These are phyloP conservation scores for Coemansia sp. DNA, from an alignment of 192 early-diverging fungal genomes.

Conservation along the genomic window DNA sequence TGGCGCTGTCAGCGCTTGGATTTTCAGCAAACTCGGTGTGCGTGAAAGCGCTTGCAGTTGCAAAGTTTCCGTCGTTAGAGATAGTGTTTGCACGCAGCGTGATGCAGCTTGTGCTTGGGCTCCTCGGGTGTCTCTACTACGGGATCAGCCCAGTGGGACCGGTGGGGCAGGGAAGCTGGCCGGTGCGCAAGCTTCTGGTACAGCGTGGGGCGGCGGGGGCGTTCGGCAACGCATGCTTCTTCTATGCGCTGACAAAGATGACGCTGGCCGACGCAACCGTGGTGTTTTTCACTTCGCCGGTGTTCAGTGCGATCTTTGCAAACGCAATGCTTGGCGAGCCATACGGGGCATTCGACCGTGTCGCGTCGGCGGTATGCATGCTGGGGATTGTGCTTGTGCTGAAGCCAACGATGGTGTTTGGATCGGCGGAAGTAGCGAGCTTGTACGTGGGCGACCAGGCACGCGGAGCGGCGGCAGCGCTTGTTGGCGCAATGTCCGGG, in stretches of 20 bases:
- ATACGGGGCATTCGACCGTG: conserved; percentile 61
- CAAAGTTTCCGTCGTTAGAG: conserved; percentile 65
- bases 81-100: conserved; percentile 75
- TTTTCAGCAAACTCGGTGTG: conserved; percentile 74
- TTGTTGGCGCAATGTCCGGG: conserved; percentile 63
- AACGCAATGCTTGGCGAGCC: conserved; percentile 64
- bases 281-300: conserved; percentile 75
- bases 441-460: conserved; percentile 11
- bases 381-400: conserved; percentile 67
- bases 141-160: conserved; percentile 62
- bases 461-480: conserved; percentile 55
- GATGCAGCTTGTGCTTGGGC: conserved; percentile 63
- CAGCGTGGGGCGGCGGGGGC: conserved; percentile 69
- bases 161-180: not conserved
- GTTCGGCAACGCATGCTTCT: conserved; percentile 69
- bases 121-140: conserved; percentile 58
- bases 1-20: conserved; percentile 71
- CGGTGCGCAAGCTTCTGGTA: conserved; percentile 60
- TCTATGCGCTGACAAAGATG: conserved; percentile 69
- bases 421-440: not conserved
- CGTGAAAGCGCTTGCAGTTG: conserved; percentile 65
- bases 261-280: conserved; percentile 77
- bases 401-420: conserved; percentile 59
- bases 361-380: conserved; percentile 60
- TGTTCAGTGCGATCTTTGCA: conserved; percentile 76